Percentiles rank a stretch among this genome's conserved stretches.
Evolutionary conservation across 225 moss, liverwort and hornwort species (phyloP).

Genomic region (Asterella californica): DNA sequence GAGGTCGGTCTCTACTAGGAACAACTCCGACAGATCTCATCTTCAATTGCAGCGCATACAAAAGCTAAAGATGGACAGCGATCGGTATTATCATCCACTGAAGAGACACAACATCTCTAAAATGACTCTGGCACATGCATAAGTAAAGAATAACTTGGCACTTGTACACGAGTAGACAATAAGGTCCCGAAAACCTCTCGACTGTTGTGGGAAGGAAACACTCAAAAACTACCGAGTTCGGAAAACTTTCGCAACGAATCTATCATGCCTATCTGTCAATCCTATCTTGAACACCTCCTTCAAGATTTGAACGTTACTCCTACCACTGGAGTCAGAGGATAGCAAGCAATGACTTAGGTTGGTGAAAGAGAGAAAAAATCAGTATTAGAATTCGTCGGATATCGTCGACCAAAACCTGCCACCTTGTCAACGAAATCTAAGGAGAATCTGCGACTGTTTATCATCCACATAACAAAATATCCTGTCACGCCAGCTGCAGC

Average conservation of each 20-base stretch:
- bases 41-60: no score
- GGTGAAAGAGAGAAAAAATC: conserved; percentile 24
- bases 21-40: no score
- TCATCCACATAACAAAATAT: conserved; percentile 29
- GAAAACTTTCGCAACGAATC: conserved; percentile 25
- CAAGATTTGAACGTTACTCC: conserved; percentile 29
- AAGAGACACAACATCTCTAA: not conserved
- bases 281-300: conserved; percentile 32
- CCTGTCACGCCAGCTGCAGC: conserved; percentile 24
- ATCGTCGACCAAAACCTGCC: conserved; percentile 29
- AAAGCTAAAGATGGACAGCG: no score
- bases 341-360: conserved; percentile 28
- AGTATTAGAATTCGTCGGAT: conserved; percentile 31
- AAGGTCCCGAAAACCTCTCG: conserved; percentile 19
- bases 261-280: conserved; percentile 32
- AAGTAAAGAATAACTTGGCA: not conserved
- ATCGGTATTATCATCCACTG: no score
- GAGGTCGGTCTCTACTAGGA: no score
- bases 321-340: conserved; percentile 16
- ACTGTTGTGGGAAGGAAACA: conserved; percentile 25
- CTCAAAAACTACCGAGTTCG: conserved; percentile 25
- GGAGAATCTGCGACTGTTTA: conserved; percentile 28
- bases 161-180: conserved; percentile 20
- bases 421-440: conserved; percentile 37
- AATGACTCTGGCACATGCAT: conserved; percentile 1